Evolutionary conservation across 2,329 filamentous ascomycete species (phyloP).

Genomic region (Camptophora hylomeconis): DNA sequence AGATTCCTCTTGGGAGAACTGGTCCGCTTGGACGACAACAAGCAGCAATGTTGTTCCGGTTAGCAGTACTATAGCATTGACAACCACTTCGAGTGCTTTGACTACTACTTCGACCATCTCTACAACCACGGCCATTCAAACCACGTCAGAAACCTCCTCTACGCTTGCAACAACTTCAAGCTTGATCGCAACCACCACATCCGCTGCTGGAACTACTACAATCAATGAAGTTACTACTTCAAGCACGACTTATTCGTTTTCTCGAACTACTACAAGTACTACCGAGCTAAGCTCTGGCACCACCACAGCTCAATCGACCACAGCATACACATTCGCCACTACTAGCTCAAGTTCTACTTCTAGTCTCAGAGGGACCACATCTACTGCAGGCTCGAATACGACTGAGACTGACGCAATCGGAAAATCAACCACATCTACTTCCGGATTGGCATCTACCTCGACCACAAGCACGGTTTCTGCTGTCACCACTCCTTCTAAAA

Average conservation of each 20-base stretch:
- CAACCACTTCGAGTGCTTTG: not conserved
- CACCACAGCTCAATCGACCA: not conserved
- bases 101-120: not conserved
- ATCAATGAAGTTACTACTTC: too few relatives aligned
- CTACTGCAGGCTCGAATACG: not conserved
- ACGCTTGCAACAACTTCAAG: not conserved
- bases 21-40: too few relatives aligned
- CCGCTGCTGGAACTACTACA: not conserved
- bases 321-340: not conserved
- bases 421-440: not conserved
- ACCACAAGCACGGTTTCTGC: too few relatives aligned
- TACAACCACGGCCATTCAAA: conserved; percentile 1
- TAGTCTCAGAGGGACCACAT: too few relatives aligned
- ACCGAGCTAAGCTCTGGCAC: too few relatives aligned
- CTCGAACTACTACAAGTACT: too few relatives aligned
- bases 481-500: too few relatives aligned
- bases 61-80: not conserved
- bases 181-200: not conserved
- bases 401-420: not conserved
- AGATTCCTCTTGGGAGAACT: conserved; percentile 1
- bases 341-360: not conserved
- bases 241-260: too few relatives aligned
- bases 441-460: too few relatives aligned
- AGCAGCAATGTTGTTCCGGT: too few relatives aligned
- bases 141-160: too few relatives aligned